Evolutionary conservation across 805 yeast genomes (phyloP).

Genomic region (Suhomyces kilbournensis): DNA sequence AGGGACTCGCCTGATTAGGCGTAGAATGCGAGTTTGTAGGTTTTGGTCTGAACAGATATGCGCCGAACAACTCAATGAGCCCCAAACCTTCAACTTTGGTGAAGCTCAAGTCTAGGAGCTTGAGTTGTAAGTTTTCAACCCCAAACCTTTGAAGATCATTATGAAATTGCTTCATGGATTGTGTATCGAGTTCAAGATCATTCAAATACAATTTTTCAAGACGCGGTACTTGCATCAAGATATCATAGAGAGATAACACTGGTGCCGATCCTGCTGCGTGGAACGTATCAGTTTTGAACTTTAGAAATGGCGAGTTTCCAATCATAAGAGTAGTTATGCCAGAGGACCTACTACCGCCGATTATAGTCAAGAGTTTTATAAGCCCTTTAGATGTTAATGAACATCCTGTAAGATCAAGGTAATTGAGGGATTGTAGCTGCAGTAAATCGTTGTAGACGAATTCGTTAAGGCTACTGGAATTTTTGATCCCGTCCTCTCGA

Average conservation of each 20-base stretch:
- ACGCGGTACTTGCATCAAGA: constrained; percentile 17
- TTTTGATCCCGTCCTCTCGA: constrained; percentile 25
- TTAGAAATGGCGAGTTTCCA: constrained; percentile 11
- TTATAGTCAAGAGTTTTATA: constrained; percentile 9
- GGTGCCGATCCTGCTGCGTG: background rate
- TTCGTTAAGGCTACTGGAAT: constrained; percentile 25
- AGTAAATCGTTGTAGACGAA: constrained; percentile 20
- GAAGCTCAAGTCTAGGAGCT: constrained; percentile 36
- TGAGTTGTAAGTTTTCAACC: constrained; percentile 14
- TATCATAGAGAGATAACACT: constrained; percentile 14
- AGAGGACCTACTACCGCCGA: background rate
- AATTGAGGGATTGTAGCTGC: constrained; percentile 19
- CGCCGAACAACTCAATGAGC: constrained; percentile 27
- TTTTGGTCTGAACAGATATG: constrained; percentile 3
- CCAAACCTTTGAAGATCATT: constrained; percentile 23
- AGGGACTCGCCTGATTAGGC: background rate
- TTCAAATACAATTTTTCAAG: constrained; percentile 25
- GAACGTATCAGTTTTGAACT: constrained; percentile 13
- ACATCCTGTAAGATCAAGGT: constrained; percentile 27
- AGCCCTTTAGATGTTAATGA: constrained; percentile 12
- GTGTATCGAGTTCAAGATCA: constrained; percentile 37
- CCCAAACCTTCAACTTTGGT: constrained; percentile 40
- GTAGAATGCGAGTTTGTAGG: background rate
- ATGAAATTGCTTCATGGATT: constrained; percentile 27
- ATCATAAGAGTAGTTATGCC: constrained; percentile 3